Evolutionary conservation across 257 asterid genomes (phyloP).

Genomic region (Plectranthus barbatus): DNA sequence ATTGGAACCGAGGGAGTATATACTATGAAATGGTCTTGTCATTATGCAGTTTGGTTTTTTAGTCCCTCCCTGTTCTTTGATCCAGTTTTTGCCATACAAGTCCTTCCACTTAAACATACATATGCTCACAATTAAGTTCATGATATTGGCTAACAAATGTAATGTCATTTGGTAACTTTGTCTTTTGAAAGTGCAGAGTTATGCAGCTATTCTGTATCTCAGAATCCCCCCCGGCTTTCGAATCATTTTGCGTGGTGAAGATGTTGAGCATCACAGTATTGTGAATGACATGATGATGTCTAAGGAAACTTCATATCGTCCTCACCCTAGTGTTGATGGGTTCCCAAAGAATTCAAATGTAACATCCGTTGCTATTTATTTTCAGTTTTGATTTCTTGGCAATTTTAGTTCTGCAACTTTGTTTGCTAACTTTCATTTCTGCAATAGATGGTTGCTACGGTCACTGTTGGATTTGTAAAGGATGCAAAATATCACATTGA

Average conservation of each 20-base stretch:
- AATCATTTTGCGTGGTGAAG: slow-evolving; percentile 86
- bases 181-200: slow-evolving; percentile 54
- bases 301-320: slow-evolving; percentile 80
- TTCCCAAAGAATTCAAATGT: slow-evolving; percentile 55
- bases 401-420: slow-evolving; percentile 3
- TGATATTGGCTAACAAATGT: background rate
- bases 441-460: slow-evolving; percentile 72
- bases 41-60: no score
- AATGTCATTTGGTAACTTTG: background rate
- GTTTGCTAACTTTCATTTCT: slow-evolving; percentile 12
- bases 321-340: slow-evolving; percentile 74
- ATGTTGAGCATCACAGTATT: slow-evolving; percentile 88
- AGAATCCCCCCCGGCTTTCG: slow-evolving; percentile 76
- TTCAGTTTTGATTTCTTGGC: background rate
- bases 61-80: background rate
- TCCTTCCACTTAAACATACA: background rate
- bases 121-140: no score
- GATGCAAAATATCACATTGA: slow-evolving; percentile 90
- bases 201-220: slow-evolving; percentile 91
- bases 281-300: slow-evolving; percentile 99
- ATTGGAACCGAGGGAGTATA: no score
- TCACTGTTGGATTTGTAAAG: slow-evolving; percentile 94
- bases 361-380: slow-evolving; percentile 15
- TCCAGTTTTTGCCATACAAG: background rate
- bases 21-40: no score